phyloP scores from a whole-genome alignment of 306 rosid genomes.

The Vigna mungo region DNA sequence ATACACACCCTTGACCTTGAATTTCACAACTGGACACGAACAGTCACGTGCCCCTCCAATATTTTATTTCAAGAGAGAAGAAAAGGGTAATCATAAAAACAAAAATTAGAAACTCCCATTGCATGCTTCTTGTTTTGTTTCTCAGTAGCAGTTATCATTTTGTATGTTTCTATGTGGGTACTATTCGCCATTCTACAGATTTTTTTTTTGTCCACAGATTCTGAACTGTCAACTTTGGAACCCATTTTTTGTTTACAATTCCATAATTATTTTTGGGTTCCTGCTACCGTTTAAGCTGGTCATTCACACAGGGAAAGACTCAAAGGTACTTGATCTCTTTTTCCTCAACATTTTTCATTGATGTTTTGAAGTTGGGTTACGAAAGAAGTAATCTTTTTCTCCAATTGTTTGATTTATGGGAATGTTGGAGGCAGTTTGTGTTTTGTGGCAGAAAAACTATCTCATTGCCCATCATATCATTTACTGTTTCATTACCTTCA shows the following conservation, averaged over 20 bases:
- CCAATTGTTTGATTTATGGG: background rate
- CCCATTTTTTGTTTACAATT: constrained; percentile 8
- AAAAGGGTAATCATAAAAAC: constrained; percentile 48
- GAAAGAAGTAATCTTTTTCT: constrained; percentile 6
- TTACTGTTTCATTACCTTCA: constrained; percentile 56
- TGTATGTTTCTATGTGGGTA: constrained; percentile 20
- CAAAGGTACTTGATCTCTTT: constrained; percentile 52
- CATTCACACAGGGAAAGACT: constrained; percentile 54
- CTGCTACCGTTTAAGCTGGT: constrained; percentile 21
- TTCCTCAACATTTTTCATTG: constrained; percentile 23
- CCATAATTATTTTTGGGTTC: constrained; percentile 23
- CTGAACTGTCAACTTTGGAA: background rate
- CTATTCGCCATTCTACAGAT: constrained; percentile 52
- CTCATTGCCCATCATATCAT: constrained; percentile 42
- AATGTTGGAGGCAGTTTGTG: constrained; percentile 25
- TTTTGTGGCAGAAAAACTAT: constrained; percentile 42
- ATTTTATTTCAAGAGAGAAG: background rate
- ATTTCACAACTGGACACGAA: constrained; percentile 53
- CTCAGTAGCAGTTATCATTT: constrained; percentile 31
- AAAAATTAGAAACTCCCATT: constrained; percentile 50
- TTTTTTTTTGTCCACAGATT: background rate
- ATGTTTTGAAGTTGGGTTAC: background rate
- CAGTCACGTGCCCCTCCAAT: constrained; percentile 61
- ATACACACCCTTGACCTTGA: constrained; percentile 40
- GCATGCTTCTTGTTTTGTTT: constrained; percentile 25